Evolutionary conservation across 2,329 filamentous ascomycete species (phyloP), one percentile per base, ranked within the genome.

Genomic region (Dothideomycetidae sp.): DNA sequence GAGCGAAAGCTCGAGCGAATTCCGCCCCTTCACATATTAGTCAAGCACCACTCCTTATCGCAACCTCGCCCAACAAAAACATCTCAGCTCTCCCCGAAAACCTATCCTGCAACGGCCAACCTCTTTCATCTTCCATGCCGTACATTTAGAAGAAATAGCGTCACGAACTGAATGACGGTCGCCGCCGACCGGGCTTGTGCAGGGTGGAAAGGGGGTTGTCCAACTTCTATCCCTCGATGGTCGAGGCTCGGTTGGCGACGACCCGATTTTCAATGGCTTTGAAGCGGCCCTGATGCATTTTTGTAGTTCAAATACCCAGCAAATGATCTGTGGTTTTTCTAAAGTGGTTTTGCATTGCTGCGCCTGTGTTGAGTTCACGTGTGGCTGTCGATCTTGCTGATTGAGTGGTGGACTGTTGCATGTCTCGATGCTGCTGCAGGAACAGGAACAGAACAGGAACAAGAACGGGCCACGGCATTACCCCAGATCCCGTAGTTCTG

Each of bases 191-290:
- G 7, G 21, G 21, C 21, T 26, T 26, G 7, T 26, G 21, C 7
- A 26, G 21, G 21, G 21, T 26, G 21, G 21, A 7, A 7, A 26
- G 21, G 21, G n/a, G 7, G 21, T 26, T 26, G 21, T n/a, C n/a
- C n/a, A n/a, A n/a, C n/a, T n/a, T 26, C 21, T 7, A 26, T n/a
- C 7, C 7, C 21, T n/a, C 21, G 21, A 26, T n/a, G 7, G 21
- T 7, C 21, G 7, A 7, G n/a, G 21, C 21, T 26, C n/a, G 7
- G 21, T 7, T 7, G 7, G n/a, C 21, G 21, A 26, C 19, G 36
- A 31, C 36, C 33, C 33, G 33, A 32, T 38, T 38, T 38, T 30
- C 33, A 38, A 38, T 38, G 29, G 36, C 29, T 38, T 30, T 29
- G 36, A 32, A 38, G 36, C 36, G 29, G 26, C 7, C 31, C 15